Evolutionary conservation across 257 asterid genomes (phyloP), one percentile per base, ranked within the genome.

Genomic region (Primulina huaijiensis): DNA sequence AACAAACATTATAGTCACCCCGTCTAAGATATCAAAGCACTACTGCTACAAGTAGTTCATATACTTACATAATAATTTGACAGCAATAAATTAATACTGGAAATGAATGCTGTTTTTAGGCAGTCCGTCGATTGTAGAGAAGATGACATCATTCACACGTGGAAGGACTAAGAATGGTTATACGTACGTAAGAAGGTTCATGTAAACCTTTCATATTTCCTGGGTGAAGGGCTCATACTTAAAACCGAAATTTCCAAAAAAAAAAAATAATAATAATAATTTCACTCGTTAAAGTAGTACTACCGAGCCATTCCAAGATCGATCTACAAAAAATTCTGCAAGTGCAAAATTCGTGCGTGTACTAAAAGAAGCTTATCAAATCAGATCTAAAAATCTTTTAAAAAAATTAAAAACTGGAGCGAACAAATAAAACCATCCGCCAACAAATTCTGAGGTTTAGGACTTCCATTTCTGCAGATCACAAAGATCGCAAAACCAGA

Each of bases 351-450:
- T 72, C 50, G 16, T 30, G 58, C 31, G 19, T 29, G 60, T 16
- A 62, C 40, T 14, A 58, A 38, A 11, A 38, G 69, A 70, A 64
- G 35, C 10, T 46, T 17, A 29, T 12, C 64, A 71, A 75, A 57
- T 63, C 75, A 75, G 75, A 79, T 75, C 83, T 64, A 72, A 20
- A 20, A 57, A 62, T 72, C 61, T 43, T 43, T 9, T 50, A 7
- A 63, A 3, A 58, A 46, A 67, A 7, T 27, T 37, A 31, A 16
- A 19, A 35, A 27, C 37, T 11, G 1, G 1, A 59, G 21, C 9
- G n/a, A 19, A 21, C 11, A 53, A 57, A 50, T 35, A 31, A 12
- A 66, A 27, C 64, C 38, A 66, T 68, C 75, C 27, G 37, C 65
- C 27, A 43, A 71, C 25, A 27, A 75, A 8, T 4, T 5, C 0